Evolutionary conservation across 345 rosid species (phyloP), one percentile per base, ranked within the genome.

Genomic region (Syzygium grande): DNA sequence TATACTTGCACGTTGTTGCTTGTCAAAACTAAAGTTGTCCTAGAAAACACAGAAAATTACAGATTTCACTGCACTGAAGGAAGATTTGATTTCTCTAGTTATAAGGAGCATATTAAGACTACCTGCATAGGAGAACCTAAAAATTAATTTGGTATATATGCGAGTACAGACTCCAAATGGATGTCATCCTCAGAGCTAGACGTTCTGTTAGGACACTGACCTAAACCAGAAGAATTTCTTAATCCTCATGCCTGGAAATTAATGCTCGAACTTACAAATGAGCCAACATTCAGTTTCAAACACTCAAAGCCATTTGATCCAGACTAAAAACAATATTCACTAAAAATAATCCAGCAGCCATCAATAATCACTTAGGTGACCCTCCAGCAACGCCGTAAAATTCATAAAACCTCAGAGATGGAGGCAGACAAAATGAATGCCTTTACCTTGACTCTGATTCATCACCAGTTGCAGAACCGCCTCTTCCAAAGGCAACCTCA

Each of bases 401-500:
- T 84, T 29, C 30, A 52, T 84, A 29, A 52, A 52, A 34, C 43
- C 41, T 29, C 46, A 46, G 13, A 58, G 49, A 68, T 4, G 49
- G 19, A 73, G 83, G 83, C 49, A 46, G 83, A 30, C 14, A 34
- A 46, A 73, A 73, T 41, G 43, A 53, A 79, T 17, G 22, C 58
- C 59, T 53, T 55, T 89, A 94, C 95, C 94, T 90, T 41, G 93
- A 56, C 25, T 90, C 87, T 52, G 61, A 30, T 56, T 27, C 91
- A 87, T 88, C 86, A 19, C 80, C 85, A 15, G 52, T 85, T 84
- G 91, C 52, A 54, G 90, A 65, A 56, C 91, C 87, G 10, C 87
- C 91, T 79, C 95, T 87, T 79, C 99, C 98, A 84, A 86, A 95
- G 61, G 92, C 98, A 87, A 96, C 96, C 88, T 96, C 99, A 87